Base-by-base conservation (phyloP, 2,329 filamentous ascomycete genomes). In the Pseudogymnoascus sp. region DNA sequence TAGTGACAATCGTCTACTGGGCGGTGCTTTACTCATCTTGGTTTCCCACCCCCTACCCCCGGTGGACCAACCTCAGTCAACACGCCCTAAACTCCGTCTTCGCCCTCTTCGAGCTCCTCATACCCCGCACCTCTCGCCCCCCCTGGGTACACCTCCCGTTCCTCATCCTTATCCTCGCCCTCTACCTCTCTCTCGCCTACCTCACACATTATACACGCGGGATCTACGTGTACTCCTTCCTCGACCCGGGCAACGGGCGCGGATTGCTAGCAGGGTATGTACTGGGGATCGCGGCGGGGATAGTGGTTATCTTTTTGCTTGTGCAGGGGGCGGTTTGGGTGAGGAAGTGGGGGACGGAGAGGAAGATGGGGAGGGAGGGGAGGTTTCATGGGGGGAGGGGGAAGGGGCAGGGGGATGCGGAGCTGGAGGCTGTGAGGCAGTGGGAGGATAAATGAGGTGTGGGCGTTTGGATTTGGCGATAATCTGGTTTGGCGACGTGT, bases 191-290 rank as follows among this genome's bases (percentile, higher is more conserved):
- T 0, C 76, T 95, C 14, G 90, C 90, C 1, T 95, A 90, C 74
- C 69, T 94, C 21, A 92, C 89, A 0, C 75, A 83, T 65, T 84
- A 83, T 4, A 86, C 85, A 0, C 79, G 91, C 73, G 83, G 83
- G 2, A 90, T 88, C 72, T 95, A 92, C 73, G 82, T 88, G 0
- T 96, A 96, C 76, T 73, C 70, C 64, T 96, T 96, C 75, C 81
- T 96, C n/a, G 81, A 96, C 72, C 80, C 85, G 1, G 72, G 31
- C 1, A 62, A 62, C 12, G 60, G 60, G 14, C 12, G 12, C 2
- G 60, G 35, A 2, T 1, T 5, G 25, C 16, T 47, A 6, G 14
- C 37, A 2, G 70, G 62, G 25, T 71, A 71, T 62, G 66, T 69
- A 0, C 67, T 70, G 50, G 71, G 70, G 1, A 72, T 73, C 37